phyloP scores from a whole-genome alignment of 1,139 yeast species.

The Suhomyces bolitotheri region DNA sequence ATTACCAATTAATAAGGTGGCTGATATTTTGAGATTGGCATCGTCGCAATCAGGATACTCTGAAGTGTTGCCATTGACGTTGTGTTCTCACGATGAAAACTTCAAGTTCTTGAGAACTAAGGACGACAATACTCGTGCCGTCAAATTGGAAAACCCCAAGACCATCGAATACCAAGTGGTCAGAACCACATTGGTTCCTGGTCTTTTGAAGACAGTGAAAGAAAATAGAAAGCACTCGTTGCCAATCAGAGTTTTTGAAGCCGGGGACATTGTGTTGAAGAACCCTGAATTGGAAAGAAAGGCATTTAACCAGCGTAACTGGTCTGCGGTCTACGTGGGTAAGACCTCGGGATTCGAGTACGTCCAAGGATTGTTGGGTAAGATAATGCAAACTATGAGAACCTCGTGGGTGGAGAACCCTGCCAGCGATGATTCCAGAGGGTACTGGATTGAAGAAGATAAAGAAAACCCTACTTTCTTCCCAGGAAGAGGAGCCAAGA shows the following conservation, averaged over 20 bases:
- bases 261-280: conserved; percentile 92
- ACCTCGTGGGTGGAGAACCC: conserved; percentile 76
- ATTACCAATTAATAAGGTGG: conserved; percentile 84
- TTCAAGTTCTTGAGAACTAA: conserved; percentile 75
- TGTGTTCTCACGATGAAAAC: conserved; percentile 96
- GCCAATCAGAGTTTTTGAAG: conserved; percentile 92
- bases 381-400: conserved; percentile 95
- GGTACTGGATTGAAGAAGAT: conserved; percentile 83
- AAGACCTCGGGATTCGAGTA: conserved; percentile 92
- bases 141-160: conserved; percentile 92
- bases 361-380: conserved; percentile 92
- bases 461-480: conserved; percentile 71
- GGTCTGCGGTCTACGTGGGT: conserved; percentile 94
- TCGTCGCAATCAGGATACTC: conserved; percentile 95
- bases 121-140: conserved; percentile 80
- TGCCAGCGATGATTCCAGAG: conserved; percentile 55
- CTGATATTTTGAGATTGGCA: conserved; percentile 88
- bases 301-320: conserved; percentile 89
- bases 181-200: conserved; percentile 91
- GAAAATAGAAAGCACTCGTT: conserved; percentile 95
- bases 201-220: conserved; percentile 89
- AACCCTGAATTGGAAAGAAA: conserved; percentile 79
- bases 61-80: conserved; percentile 92
- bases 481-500: conserved; percentile 96
- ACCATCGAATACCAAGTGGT: conserved; percentile 97